Percentiles rank a stretch among this genome's conserved stretches.
Evolutionary conservation across 768 basidiomycete species (phyloP).

Genomic region (Rubroboletus satanas): DNA sequence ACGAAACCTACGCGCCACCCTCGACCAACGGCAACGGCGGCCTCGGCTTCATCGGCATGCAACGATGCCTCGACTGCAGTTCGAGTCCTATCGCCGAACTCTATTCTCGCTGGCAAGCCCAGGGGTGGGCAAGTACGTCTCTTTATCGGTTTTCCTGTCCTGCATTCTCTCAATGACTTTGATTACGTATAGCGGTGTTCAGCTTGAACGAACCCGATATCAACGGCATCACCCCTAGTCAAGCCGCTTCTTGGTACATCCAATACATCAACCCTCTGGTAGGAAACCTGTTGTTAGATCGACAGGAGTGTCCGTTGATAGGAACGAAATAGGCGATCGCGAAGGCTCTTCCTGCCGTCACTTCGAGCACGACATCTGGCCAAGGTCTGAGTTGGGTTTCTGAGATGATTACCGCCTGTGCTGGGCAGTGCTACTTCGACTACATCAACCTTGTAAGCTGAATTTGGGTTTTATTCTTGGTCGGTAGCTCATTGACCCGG

Average conservation of each 20-base stretch:
- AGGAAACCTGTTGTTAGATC: constrained; percentile 1
- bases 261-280: constrained; percentile 36
- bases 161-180: background rate
- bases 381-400: constrained; percentile 35
- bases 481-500: background rate
- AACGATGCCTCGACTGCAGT: constrained; percentile 35
- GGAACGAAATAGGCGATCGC: constrained; percentile 27
- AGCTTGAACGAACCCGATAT: constrained; percentile 37
- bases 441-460: constrained; percentile 33
- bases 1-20: constrained; percentile 33
- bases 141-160: background rate
- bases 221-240: constrained; percentile 25
- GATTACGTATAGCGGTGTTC: constrained; percentile 26
- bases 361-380: constrained; percentile 31
- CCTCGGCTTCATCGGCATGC: constrained; percentile 38
- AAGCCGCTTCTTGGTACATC: constrained; percentile 37
- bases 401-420: constrained; percentile 34
- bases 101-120: constrained; percentile 29
- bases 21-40: constrained; percentile 36
- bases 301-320: background rate
- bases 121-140: constrained; percentile 32
- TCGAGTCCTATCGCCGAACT: constrained; percentile 35
- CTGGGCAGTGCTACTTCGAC: constrained; percentile 34
- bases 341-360: constrained; percentile 38
- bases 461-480: background rate